phyloP scores from a whole-genome alignment of 2,329 filamentous ascomycete genomes.

The Penicillium thymicola region DNA sequence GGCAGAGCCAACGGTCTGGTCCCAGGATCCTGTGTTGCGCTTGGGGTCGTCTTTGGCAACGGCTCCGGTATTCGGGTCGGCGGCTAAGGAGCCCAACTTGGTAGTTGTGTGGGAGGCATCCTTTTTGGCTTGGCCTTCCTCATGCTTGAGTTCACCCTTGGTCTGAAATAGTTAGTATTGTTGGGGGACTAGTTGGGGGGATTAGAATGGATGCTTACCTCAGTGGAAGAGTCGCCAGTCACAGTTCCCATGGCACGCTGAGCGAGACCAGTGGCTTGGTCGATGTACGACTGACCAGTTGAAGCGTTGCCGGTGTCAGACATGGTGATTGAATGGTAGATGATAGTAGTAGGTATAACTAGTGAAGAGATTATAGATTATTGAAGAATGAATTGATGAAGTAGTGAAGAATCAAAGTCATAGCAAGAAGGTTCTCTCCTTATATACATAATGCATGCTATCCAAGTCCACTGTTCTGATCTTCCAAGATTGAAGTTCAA shows the following conservation, averaged over 20 bases:
- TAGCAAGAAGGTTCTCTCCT: neutral
- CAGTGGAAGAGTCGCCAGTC: slow-evolving; percentile 68
- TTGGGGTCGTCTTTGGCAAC: slow-evolving; percentile 69
- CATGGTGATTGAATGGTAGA: slow-evolving; percentile 22
- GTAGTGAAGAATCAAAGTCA: neutral
- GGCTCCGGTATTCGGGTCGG: slow-evolving; percentile 64
- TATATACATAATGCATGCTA: slow-evolving; percentile 1
- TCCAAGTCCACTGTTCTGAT: neutral
- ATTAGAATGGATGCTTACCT: slow-evolving; percentile 43
- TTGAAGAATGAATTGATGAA: neutral
- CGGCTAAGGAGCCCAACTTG: slow-evolving; percentile 69
- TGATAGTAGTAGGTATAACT: too few species aligned
- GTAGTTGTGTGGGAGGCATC: slow-evolving; percentile 69
- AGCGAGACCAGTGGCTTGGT: slow-evolving; percentile 68
- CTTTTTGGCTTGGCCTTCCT: slow-evolving; percentile 61
- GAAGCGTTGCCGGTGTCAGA: slow-evolving; percentile 51
- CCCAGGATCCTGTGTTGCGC: slow-evolving; percentile 70
- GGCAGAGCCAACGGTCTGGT: slow-evolving; percentile 82
- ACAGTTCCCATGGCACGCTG: slow-evolving; percentile 70
- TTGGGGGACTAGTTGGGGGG: too few species aligned
- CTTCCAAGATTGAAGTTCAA: slow-evolving; percentile 1
- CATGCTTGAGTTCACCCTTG: slow-evolving; percentile 64
- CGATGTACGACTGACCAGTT: slow-evolving; percentile 73
- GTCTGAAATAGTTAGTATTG: slow-evolving; percentile 50
- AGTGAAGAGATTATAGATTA: neutral